phyloP scores from a whole-genome alignment of 1,284 basidiomycete genomes.

The Cystobasidium pallidum region DNA sequence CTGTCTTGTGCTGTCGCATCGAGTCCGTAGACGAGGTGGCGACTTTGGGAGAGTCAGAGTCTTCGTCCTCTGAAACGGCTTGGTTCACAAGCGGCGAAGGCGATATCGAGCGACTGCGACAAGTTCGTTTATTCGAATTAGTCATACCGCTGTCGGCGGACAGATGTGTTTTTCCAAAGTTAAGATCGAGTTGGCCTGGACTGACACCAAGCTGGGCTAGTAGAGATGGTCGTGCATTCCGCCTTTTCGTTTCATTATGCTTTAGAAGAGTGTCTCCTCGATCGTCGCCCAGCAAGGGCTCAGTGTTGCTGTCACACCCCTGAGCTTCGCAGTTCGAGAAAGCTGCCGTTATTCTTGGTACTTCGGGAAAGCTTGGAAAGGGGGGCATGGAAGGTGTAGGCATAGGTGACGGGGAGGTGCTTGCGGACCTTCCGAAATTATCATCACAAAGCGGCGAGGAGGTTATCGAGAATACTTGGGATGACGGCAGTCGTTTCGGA shows the following conservation, averaged over 20 bases:
- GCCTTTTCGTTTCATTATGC: not conserved
- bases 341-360: not conserved
- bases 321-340: not conserved
- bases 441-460: not conserved
- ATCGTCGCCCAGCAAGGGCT: not conserved
- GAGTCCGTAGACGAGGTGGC: not conserved
- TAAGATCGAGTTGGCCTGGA: constrained; percentile 21
- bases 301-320: not conserved
- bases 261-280: not conserved
- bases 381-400: constrained; percentile 12
- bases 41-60: constrained; percentile 13
- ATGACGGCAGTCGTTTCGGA: constrained; percentile 15
- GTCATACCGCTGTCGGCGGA: not conserved
- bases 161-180: not conserved
- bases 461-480: constrained; percentile 5
- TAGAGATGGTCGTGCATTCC: constrained; percentile 1
- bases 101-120: constrained; percentile 10
- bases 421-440: not conserved
- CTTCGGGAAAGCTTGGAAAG: not conserved
- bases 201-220: constrained; percentile 27
- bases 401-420: constrained; percentile 14
- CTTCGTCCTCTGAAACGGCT: constrained; percentile 8
- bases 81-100: not conserved
- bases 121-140: not conserved
- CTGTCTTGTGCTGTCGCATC: not conserved